Evolutionary conservation across 495 filamentous ascomycete species (phyloP).

Genomic region (Tuber borchii): DNA sequence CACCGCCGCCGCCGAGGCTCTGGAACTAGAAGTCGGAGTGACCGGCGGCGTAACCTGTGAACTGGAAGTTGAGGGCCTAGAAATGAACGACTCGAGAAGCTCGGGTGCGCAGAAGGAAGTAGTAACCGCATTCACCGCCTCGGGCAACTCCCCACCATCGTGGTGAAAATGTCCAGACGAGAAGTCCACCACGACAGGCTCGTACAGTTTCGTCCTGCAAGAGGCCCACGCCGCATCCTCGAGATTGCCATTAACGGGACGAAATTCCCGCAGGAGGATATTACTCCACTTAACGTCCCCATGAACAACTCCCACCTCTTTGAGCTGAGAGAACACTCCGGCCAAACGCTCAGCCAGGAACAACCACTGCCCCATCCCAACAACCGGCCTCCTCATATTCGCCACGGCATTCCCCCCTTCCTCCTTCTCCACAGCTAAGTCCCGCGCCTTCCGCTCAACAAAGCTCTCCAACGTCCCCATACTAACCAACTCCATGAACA

Average conservation of each 20-base stretch:
- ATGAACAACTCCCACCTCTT: conserved; percentile 30
- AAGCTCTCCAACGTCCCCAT: conserved; percentile 20
- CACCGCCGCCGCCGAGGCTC: not conserved
- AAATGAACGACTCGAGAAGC: conserved; percentile 27
- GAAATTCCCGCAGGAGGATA: conserved; percentile 26
- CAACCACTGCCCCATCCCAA: conserved; percentile 35
- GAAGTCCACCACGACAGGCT: conserved; percentile 36
- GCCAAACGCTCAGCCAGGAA: conserved; percentile 27
- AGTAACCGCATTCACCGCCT: conserved; percentile 32
- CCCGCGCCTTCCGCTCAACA: not conserved
- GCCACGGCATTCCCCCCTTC: not conserved
- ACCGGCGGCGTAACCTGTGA: conserved; percentile 8
- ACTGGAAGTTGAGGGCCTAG: not conserved
- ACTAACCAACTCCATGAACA: conserved; percentile 25
- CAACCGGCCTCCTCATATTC: conserved; percentile 14
- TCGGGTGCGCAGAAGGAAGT: conserved; percentile 37
- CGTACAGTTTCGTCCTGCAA: conserved; percentile 9
- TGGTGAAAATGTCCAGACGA: conserved; percentile 24
- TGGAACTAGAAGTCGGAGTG: conserved; percentile 4
- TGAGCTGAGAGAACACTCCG: conserved; percentile 24
- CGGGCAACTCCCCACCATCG: conserved; percentile 13
- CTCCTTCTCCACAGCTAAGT: not conserved
- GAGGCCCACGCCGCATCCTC: conserved; percentile 11
- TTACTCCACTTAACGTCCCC: conserved; percentile 41
- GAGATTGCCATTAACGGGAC: not conserved